Evolutionary conservation across 1,284 basidiomycete species (phyloP), one percentile per base, ranked within the genome.

Genomic region (Melampsora americana): DNA sequence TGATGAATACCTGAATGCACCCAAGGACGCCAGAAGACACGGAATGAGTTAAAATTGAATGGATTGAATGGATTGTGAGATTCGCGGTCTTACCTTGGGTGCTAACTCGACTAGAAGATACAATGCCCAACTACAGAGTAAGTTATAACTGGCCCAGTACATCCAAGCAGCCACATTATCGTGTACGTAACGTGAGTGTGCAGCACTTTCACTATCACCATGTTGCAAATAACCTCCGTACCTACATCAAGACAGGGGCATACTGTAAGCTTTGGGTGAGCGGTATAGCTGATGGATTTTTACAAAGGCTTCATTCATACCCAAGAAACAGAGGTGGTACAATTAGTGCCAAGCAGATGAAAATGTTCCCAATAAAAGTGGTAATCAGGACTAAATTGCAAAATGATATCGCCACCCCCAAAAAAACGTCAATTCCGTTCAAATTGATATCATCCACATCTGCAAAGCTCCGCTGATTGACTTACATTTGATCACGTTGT

Each of bases 101-200:
- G 65, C 44, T 7, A 75, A 35, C 46, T 75, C 72, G 23, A 48
- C 66, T 18, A 75, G 16, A n/a, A 75, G 44, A 59, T 68, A 32
- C 39, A 75, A 42, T 9, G 66, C 64, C 90, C 90, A 91, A 2
- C 90, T 91, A 68, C 90, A 85, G 75, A 89, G 83, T 68, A 91
- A 83, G 81, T 91, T 91, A 46, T 88, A 86, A 2, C 90, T 90
- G 11, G 87, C 87, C 90, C 90, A 91, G 82, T 90, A 90, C 6
- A 90, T 84, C 90, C 90, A 91, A 12, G 89, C 88, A 79, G 90
- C 85, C 66, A 90, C 82, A 80, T 90, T 91, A 78, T 88, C 85
- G 53, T 75, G 67, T 39, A 75, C 46, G 23, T 48, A 68, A 30
- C 66, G 53, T 12, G 65, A 26, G 12, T 35, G 65, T 3, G 1